Conservation (phyloP, 2,329 filamentous ascomycete species). For the Paracamarosporium sp. region DNA sequence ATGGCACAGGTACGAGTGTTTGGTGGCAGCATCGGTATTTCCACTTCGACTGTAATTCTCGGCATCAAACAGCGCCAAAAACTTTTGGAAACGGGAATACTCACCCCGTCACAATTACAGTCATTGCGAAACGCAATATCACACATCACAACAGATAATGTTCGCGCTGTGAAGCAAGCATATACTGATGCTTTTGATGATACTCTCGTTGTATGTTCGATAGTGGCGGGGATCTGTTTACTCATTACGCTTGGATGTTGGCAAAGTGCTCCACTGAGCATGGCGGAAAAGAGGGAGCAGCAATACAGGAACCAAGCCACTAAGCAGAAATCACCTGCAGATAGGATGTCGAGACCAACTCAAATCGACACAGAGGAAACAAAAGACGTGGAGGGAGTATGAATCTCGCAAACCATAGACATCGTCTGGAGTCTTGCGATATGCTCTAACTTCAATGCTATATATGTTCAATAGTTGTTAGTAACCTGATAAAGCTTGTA, state of each 20-base stretch:
- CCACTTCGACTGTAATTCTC: conserved; percentile 16
- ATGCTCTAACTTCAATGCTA: too few relatives aligned
- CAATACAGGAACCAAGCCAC: not conserved
- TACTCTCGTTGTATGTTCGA: conserved; percentile 20
- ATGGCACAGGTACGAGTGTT: conserved; percentile 17
- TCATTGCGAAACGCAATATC: conserved; percentile 15
- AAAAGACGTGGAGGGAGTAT: not conserved
- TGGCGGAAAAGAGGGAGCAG: not conserved
- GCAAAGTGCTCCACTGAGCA: conserved; percentile 7
- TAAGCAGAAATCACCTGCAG: not conserved
- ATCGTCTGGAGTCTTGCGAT: too few relatives aligned
- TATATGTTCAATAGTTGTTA: too few relatives aligned
- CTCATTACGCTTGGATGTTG: conserved; percentile 19
- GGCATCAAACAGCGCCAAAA: conserved; percentile 13
- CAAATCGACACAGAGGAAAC: not conserved
- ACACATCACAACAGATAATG: not conserved
- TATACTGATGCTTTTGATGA: conserved; percentile 26
- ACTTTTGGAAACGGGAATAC: conserved; percentile 9
- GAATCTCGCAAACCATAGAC: not conserved
- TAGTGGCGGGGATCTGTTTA: conserved; percentile 19
- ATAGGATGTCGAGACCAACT: not conserved
- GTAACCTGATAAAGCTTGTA: not conserved
- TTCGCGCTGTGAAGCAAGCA: conserved; percentile 9
- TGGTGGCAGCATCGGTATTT: conserved; percentile 17
- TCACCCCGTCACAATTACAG: conserved; percentile 8